Base-by-base conservation (phyloP, 805 yeast species). In the Zygoascus biomembranicola region DNA sequence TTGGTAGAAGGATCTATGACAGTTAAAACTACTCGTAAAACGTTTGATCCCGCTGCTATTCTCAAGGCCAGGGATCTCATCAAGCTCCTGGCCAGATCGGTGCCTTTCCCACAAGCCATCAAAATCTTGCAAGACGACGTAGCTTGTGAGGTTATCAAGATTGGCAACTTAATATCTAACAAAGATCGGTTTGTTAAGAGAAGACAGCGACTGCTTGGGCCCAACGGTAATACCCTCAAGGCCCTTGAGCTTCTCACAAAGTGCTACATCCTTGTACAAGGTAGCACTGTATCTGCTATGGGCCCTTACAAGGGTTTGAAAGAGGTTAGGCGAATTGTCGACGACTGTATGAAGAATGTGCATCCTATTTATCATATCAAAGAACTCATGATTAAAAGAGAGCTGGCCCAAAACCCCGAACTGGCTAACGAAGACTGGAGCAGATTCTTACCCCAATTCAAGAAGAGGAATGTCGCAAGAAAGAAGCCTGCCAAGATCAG, bases 321-420 rank as follows among this genome's bases (percentile, higher is more conserved):
- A 67, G 95, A 87, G 59, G 81, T 89, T 8, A 81, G 98, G 70
- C 80, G 98, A 66, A 90, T 94, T 35, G 96, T 94, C 43, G 98
- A 92, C 68, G 99, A 94, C 67, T 94, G 98, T 71, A 94, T 94
- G 99, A 82, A 78, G 66, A 94, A 94, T 63, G 77, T 94, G 13
- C 99, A 94, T 68, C 99, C 99, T n/a, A 92, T 94, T 57, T 94
- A 94, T 71, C 92, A 94, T 69, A 92, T 94, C 66, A 94, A 94
- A 69, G 99, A 94, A 69, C 77, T 94, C 57, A 94, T 94, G 99
- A 92, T 94, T 67, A 92, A 90, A 72, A 85, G 94, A 69, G 99
- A 94, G 71, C 76, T 94, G 58, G 88, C 95, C 32, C 87, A 90
- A 73, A 89, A 87, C 65, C 99, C 99, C 10, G 98, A 94, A 63